Evolutionary conservation across 2,329 filamentous ascomycete genomes (phyloP).

Genomic region (Bisporella sp.): DNA sequence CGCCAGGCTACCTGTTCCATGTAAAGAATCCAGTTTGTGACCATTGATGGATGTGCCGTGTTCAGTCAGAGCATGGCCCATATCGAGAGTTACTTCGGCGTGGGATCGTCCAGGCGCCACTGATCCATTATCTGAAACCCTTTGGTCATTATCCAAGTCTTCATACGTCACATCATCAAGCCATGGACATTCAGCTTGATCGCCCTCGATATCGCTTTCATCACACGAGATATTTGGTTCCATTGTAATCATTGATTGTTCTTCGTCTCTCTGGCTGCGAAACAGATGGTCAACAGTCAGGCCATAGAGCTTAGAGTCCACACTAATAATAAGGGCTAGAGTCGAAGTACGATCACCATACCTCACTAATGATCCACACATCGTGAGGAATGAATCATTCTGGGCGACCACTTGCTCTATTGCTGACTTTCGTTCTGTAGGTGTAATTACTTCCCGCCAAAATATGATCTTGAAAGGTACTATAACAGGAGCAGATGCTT

Average conservation of each 20-base stretch:
- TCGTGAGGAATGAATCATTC: slow-evolving; percentile 1
- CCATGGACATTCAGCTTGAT: slow-evolving; percentile 1
- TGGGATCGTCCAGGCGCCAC: neutral
- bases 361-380: slow-evolving; percentile 7
- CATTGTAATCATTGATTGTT: neutral
- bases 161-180: slow-evolving; percentile 7
- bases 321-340: slow-evolving; percentile 2
- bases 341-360: slow-evolving; percentile 5
- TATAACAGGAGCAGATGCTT: neutral
- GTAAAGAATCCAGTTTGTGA: slow-evolving; percentile 1
- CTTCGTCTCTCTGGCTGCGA: neutral
- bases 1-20: neutral
- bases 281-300: slow-evolving; percentile 7
- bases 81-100: neutral
- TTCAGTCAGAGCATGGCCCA: neutral
- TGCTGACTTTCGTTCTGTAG: slow-evolving; percentile 3
- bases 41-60: slow-evolving; percentile 1
- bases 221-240: neutral
- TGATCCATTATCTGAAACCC: slow-evolving; percentile 1
- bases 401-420: slow-evolving; percentile 1
- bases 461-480: slow-evolving; percentile 5
- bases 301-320: slow-evolving; percentile 5
- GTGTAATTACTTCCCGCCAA: slow-evolving; percentile 3
- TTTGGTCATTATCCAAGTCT: slow-evolving; percentile 1
- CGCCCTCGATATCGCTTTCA: slow-evolving; percentile 1